Percentiles rank a stretch among this genome's conserved stretches.
Conservation (phyloP, 805 yeast species). For the Candida caryicola region DNA sequence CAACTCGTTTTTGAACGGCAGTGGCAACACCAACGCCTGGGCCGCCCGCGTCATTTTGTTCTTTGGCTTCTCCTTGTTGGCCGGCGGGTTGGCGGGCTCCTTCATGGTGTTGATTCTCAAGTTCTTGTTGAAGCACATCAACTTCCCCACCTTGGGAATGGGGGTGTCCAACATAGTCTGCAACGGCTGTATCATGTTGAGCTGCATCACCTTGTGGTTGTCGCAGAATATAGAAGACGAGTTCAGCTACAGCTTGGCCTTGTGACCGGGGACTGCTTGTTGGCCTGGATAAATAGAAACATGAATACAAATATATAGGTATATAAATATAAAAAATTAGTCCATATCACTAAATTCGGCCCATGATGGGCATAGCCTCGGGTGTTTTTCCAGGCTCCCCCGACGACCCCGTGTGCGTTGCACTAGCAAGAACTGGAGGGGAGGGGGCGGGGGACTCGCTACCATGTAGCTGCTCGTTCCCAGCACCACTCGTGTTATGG, state of each 20-base stretch:
- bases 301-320: background rate
- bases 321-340: background rate
- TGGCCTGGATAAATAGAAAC: background rate
- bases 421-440: no score
- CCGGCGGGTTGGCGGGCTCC: constrained; percentile 93
- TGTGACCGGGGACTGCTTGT: constrained; percentile 32
- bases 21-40: constrained; percentile 66
- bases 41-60: constrained; percentile 89
- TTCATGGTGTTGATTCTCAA: constrained; percentile 84
- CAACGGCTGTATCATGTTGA: constrained; percentile 75
- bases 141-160: constrained; percentile 90
- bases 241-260: constrained; percentile 85
- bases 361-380: no score
- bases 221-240: constrained; percentile 96
- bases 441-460: no score
- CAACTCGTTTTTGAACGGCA: constrained; percentile 40
- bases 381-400: no score
- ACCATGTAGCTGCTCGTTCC: no score
- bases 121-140: constrained; percentile 72
- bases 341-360: background rate
- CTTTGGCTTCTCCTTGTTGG: constrained; percentile 86
- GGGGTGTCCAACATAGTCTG: constrained; percentile 85
- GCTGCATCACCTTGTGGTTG: constrained; percentile 88
- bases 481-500: no score
- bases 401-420: no score